Evolutionary conservation across 164 flowering plant genomes (phyloP).

Genomic region (Annona cherimola): DNA sequence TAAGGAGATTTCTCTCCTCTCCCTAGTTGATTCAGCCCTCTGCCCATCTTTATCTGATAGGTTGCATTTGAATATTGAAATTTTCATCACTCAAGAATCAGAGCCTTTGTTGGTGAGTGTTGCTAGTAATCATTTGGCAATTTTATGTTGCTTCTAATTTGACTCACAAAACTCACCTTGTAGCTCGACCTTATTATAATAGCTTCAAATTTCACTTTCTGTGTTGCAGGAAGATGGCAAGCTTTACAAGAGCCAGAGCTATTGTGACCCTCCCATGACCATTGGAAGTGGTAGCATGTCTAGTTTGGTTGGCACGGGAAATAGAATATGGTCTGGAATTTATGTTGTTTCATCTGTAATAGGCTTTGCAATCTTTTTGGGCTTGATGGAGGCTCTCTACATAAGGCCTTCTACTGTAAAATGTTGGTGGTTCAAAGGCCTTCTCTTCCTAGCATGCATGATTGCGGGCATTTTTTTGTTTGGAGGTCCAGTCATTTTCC

Average conservation of each 20-base stretch:
- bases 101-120: constrained; percentile 62
- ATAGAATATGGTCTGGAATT: constrained; percentile 65
- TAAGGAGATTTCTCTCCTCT: constrained; percentile 69
- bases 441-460: constrained; percentile 68
- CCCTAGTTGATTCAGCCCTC: constrained; percentile 45
- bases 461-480: constrained; percentile 48
- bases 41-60: constrained; percentile 45
- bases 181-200: neutral
- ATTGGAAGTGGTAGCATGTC: constrained; percentile 45
- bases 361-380: constrained; percentile 47
- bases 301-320: constrained; percentile 77
- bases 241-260: constrained; percentile 11
- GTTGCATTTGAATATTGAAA: constrained; percentile 51
- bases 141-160: neutral
- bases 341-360: constrained; percentile 50
- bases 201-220: neutral
- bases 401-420: constrained; percentile 41
- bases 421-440: constrained; percentile 83
- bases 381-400: constrained; percentile 43
- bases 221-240: constrained; percentile 63
- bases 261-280: constrained; percentile 25
- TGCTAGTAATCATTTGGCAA: neutral
- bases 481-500: constrained; percentile 62
- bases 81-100: constrained; percentile 72
- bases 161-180: neutral